Evolutionary conservation across 1,284 basidiomycete species (phyloP), one percentile per base, ranked within the genome.

Genomic region (Irpex sp.): DNA sequence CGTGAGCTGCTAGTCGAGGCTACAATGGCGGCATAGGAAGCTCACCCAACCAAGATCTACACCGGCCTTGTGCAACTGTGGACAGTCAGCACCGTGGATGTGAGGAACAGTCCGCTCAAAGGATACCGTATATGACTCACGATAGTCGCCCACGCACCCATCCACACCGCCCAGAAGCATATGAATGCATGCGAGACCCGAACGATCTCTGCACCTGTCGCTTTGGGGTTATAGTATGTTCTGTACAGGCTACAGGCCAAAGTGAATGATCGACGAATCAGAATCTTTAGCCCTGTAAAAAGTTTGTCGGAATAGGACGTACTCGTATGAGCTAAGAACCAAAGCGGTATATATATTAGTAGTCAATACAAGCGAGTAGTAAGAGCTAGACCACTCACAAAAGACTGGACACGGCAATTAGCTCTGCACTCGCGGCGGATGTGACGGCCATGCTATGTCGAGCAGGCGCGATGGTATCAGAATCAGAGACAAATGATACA

Each of bases 181-280:
- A 85, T 80, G 62, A 84, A 83, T 47, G 69, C 82, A 80, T 81
- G 86, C 74, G 68, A 79, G 65, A 79, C 86, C 78, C 80, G 78
- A 58, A 92, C 75, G 48, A 91, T 82, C 71, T 91, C 85, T 9
- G 75, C 75, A 59, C 88, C 85, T 19, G 78, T 84, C 0, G 89
- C 89, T 11, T 78, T 74, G 0, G 87, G 87, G 57, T 87, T 83
- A 66, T 85, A 82, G 67, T 90, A 91, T 17, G 82, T 85, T 75
- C 89, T 83, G 74, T 88, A 92, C 7, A 92, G 52, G 61, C 71
- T 75, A 59, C 9, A 49, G 8, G 38, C 15, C 15, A 44, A n/a
- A 8, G 71, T 77, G 37, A 9, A 26, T 26, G 21, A 26, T 26
- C 21, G 21, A 26, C 21, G 21, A 26, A 26, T 26, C 21, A 26